Evolutionary conservation across 768 basidiomycete species (phyloP), one percentile per base, ranked within the genome.

Genomic region (Podaxis pistillaris): DNA sequence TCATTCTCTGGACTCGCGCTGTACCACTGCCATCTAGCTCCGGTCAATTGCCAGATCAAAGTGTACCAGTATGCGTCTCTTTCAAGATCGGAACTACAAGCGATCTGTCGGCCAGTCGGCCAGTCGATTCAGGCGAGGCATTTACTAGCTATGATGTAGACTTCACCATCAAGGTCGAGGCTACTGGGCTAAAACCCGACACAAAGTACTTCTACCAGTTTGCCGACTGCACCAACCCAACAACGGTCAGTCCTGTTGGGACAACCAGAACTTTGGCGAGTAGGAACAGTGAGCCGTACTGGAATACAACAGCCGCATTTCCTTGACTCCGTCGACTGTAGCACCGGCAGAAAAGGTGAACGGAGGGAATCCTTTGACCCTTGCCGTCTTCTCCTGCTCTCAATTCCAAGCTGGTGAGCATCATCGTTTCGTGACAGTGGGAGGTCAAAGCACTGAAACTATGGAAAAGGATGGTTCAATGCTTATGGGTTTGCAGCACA

Each of bases 161-260:
- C 68, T 86, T 77, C 70, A 86, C 85, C 1, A 76, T 85, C 66
- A 86, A 86, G 69, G 81, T 87, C 15, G 86, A 87, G 64, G 84
- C 85, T 3, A 78, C 73, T 1, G 76, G 76, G 3, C 69, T 87
- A 52, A 65, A 74, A 49, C 75, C 85, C 0, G 84, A 85, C 65
- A 83, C 80, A 0, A 75, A 76, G 56, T 87, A 86, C 67, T 85
- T 79, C 69, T 86, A 78, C 70, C 76, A 79, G 50, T 86, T 86
- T 85, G 73, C 77, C 4, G 84, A 86, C 67, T 86, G 84, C 63
- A 80, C 80, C 6, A 79, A 83, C 54, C 70, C 76, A 17, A 60
- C 68, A 12, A 75, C 73, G 4, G 71, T 72, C 28, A 83, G 80
- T 56, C 79, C 82, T 2, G 73, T 84, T 24, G 85, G 85, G 11